phyloP scores from a whole-genome alignment of 2,329 filamentous ascomycete species.

The Claviceps digitariae region DNA sequence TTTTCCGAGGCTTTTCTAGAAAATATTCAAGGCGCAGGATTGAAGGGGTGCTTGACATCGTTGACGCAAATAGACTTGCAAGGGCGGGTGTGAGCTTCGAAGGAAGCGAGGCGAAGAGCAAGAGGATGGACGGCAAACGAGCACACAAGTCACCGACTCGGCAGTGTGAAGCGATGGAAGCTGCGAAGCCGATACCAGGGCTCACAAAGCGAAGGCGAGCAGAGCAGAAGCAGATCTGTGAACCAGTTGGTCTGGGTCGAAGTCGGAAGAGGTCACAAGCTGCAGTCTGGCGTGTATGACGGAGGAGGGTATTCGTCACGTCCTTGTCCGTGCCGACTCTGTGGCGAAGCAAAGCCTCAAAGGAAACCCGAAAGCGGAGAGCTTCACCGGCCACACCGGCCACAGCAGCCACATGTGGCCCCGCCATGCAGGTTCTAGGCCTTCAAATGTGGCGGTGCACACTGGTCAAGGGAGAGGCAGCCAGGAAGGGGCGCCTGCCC shows the following conservation, averaged over 20 bases:
- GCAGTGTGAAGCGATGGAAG: not conserved
- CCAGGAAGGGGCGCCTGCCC: not conserved
- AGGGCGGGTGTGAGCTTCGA: not conserved
- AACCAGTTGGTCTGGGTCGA: not conserved
- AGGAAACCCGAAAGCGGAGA: not conserved
- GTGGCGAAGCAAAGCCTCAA: not conserved
- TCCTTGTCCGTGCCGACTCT: not conserved
- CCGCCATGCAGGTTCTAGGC: not conserved
- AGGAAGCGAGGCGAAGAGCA: not conserved
- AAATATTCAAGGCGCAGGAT: conserved; percentile 16
- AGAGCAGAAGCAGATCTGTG: not conserved
- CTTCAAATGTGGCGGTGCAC: conserved; percentile 4
- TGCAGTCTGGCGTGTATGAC: not conserved
- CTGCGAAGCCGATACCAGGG: not conserved
- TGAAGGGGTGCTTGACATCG: conserved; percentile 21
- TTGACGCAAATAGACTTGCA: conserved; percentile 3
- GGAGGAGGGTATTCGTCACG: not conserved
- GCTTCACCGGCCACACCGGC: not conserved
- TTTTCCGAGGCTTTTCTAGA: conserved; percentile 19
- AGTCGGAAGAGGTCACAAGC: not conserved
- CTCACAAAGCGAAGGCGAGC: not conserved
- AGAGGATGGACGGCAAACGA: not conserved
- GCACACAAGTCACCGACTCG: not conserved
- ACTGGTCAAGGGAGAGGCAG: not conserved
- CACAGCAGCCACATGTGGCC: not conserved